Conservation (phyloP, 139 green algal genomes). For the Ettlia oleoabundans region DNA sequence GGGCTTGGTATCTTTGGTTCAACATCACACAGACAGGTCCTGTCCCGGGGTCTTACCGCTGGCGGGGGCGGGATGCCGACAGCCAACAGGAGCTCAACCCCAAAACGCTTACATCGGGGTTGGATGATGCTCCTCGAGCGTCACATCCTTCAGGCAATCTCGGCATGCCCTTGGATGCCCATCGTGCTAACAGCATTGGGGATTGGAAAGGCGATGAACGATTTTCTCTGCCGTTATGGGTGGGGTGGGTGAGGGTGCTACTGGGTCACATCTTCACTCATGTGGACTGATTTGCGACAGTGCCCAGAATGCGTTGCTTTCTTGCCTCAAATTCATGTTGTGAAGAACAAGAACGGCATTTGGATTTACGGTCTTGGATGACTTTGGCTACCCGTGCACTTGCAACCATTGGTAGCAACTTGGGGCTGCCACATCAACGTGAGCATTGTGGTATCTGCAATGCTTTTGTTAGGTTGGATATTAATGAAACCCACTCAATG, state of each 20-base stretch:
- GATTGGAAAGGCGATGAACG: no score
- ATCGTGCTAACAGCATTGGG: no score
- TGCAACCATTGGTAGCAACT: constrained; percentile 52
- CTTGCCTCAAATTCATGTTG: no score
- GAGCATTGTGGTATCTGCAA: not conserved
- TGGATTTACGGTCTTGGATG: constrained; percentile 96
- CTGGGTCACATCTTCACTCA: no score
- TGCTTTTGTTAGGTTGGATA: not conserved
- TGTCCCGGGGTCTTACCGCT: constrained; percentile 67
- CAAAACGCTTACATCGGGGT: constrained; percentile 88
- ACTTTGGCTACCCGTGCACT: constrained; percentile 67
- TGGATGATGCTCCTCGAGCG: constrained; percentile 95
- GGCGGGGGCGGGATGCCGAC: constrained; percentile 65
- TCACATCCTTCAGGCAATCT: constrained; percentile 75
- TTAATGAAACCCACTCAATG: no score
- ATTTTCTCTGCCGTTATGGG: no score
- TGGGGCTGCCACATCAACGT: constrained; percentile 39
- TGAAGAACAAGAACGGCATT: constrained; percentile 77
- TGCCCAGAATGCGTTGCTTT: not conserved
- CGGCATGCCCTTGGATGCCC: no score
- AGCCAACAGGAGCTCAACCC: constrained; percentile 87
- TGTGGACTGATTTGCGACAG: no score
- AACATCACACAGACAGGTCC: constrained; percentile 78
- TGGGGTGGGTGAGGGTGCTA: no score
- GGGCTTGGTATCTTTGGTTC: constrained; percentile 91